These are phyloP conservation scores for Vigna hirtella DNA, from an alignment of 306 rosid genomes.

Conservation along the genomic window DNA sequence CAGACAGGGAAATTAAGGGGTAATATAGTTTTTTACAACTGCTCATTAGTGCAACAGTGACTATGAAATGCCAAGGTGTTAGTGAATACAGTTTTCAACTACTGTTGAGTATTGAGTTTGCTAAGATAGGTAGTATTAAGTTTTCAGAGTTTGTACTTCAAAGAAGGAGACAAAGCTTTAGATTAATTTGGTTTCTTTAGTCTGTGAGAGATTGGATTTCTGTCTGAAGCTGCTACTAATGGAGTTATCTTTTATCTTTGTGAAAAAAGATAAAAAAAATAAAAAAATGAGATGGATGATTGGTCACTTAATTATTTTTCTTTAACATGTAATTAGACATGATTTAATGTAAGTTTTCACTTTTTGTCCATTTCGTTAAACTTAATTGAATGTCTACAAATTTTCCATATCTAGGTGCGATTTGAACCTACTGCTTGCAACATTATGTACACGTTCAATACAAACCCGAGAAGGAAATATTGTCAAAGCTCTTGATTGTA, in stretches of 20 bases:
- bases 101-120: neutral
- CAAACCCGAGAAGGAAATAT: conserved; percentile 89
- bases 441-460: conserved; percentile 80
- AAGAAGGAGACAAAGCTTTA: conserved; percentile 4
- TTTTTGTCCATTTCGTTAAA: conserved; percentile 22
- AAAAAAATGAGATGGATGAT: conserved; percentile 23
- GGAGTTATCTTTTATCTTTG: conserved; percentile 20
- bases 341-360: conserved; percentile 5
- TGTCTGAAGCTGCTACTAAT: neutral
- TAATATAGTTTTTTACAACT: neutral
- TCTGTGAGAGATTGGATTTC: conserved; percentile 21
- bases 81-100: neutral
- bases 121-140: conserved; percentile 2
- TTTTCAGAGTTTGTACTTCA: conserved; percentile 17
- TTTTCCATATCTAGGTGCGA: conserved; percentile 67
- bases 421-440: conserved; percentile 64
- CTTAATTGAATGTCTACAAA: conserved; percentile 3
- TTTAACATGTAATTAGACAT: conserved; percentile 30
- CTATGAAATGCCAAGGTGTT: conserved; percentile 15
- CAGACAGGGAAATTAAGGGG: neutral
- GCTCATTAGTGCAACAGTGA: neutral
- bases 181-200: conserved; percentile 29
- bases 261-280: neutral
- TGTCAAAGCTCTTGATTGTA: conserved; percentile 83
- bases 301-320: conserved; percentile 1